Percentiles rank a stretch among this genome's conserved stretches.
Evolutionary conservation across 805 yeast species (phyloP).

Genomic region (Kluyveromyces dobzhanskii): DNA sequence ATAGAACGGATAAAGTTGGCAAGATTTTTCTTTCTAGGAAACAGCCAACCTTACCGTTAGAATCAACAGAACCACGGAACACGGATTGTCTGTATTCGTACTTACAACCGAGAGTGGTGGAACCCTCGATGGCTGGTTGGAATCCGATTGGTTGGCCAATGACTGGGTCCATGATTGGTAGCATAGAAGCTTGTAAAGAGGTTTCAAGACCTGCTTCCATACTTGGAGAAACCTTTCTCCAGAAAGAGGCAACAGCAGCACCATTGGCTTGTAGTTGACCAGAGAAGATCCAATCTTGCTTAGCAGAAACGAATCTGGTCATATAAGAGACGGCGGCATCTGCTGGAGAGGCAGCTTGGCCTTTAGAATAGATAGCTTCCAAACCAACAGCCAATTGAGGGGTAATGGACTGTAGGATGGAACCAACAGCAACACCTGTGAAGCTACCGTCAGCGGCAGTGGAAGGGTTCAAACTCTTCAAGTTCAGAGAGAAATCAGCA

Average conservation of each 20-base stretch:
- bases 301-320: constrained; percentile 69
- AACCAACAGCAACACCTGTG: constrained; percentile 88
- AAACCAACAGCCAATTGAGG: constrained; percentile 80
- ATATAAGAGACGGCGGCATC: constrained; percentile 87
- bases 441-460: constrained; percentile 57
- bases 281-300: constrained; percentile 83
- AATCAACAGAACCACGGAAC: constrained; percentile 90
- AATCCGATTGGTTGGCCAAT: constrained; percentile 74
- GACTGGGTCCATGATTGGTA: constrained; percentile 65
- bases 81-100: constrained; percentile 95
- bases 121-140: constrained; percentile 82
- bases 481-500: constrained; percentile 75
- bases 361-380: constrained; percentile 76
- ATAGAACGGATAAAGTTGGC: constrained; percentile 82
- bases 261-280: constrained; percentile 94
- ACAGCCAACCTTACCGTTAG: constrained; percentile 83
- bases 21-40: constrained; percentile 88
- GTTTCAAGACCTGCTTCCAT: constrained; percentile 95
- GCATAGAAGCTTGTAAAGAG: constrained; percentile 65
- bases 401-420: constrained; percentile 82
- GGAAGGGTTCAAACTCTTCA: constrained; percentile 88
- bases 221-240: constrained; percentile 86
- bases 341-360: constrained; percentile 69
- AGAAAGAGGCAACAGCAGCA: constrained; percentile 78
- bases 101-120: constrained; percentile 91